Evolutionary conservation across 1,284 basidiomycete species (phyloP), one percentile per base, ranked within the genome.

Genomic region (Hymenochaete sp.): DNA sequence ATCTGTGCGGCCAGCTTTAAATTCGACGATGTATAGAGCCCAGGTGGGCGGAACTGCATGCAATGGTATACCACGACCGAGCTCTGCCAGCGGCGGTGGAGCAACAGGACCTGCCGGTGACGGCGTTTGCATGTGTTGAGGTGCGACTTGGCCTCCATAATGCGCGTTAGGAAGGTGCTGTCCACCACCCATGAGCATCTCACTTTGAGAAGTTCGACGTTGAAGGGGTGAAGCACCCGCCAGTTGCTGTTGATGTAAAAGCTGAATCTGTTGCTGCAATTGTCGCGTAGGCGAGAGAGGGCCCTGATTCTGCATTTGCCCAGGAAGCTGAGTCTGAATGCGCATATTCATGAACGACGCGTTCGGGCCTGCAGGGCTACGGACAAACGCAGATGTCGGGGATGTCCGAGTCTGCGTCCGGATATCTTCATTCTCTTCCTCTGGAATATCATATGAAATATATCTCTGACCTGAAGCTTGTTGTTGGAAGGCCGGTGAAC

Each of bases 1-100:
- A 62, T 98, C 95, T 50, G 92, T 93, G 22, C 95, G 79, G 0
- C 91, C 91, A 0, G 92, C 92, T 67, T 98, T 98, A 73, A 98
- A 98, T 59, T 96, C 89, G 56, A 98, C 88, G 57, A 98, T 93
- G 70, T 81, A 98, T 4, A 98, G 73, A n/a, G 87, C 88, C 67
- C 86, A 91, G 19, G 80, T 78, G 13, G 82, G 65, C 0, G 91
- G 82, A 24, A 98, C 79, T 24, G 81, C 67, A 56, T 84, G 79
- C 13, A 98, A 72, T 0, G 93, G 90, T 0, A 97, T 76, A 14
- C 93, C 93, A 58, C 86, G 88, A 38, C 93, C 93, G 10, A 96
- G 78, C 18, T 93, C 89, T 21, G 65, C 67, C 48, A 81, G 59
- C 3, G 51, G 45, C 8, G 52, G 37, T 22, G 48, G 44, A 16